These are phyloP conservation scores for Russula virescens DNA, from an alignment of 768 basidiomycete species.

Conservation along the genomic window DNA sequence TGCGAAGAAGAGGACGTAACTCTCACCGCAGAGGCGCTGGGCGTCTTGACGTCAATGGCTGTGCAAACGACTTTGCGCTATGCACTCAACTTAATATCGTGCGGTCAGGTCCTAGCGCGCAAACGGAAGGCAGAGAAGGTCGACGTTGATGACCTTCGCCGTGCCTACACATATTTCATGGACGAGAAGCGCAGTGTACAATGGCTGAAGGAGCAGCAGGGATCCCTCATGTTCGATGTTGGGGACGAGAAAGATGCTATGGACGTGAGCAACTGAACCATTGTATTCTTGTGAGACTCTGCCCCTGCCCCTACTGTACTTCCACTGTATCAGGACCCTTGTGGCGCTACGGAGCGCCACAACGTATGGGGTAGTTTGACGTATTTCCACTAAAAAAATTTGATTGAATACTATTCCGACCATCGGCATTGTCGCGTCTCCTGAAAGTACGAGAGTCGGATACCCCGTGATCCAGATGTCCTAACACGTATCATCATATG, in stretches of 20 bases:
- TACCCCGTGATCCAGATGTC: background rate
- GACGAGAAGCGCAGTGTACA: constrained; percentile 90
- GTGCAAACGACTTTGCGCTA: constrained; percentile 87
- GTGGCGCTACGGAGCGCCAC: background rate
- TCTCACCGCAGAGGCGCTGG: constrained; percentile 62
- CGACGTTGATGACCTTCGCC: constrained; percentile 76
- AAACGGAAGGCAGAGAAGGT: constrained; percentile 79
- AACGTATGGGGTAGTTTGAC: background rate
- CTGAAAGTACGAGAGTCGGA: background rate
- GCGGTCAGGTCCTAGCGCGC: constrained; percentile 77
- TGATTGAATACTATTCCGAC: background rate
- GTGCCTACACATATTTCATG: constrained; percentile 86
- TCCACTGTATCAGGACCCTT: background rate
- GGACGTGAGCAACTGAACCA: constrained; percentile 33
- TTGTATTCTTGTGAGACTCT: background rate
- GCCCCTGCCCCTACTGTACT: background rate
- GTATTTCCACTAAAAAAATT: background rate
- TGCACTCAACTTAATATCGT: constrained; percentile 91
- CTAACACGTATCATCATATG: background rate
- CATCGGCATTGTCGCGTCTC: background rate
- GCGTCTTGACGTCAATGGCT: constrained; percentile 86
- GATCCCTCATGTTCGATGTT: constrained; percentile 69
- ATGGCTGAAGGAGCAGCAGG: constrained; percentile 84
- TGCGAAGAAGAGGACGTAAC: constrained; percentile 95
- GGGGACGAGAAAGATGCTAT: constrained; percentile 33